phyloP scores from a whole-genome alignment of 192 early-diverging fungal species.

The Chytriomyces confervae region DNA sequence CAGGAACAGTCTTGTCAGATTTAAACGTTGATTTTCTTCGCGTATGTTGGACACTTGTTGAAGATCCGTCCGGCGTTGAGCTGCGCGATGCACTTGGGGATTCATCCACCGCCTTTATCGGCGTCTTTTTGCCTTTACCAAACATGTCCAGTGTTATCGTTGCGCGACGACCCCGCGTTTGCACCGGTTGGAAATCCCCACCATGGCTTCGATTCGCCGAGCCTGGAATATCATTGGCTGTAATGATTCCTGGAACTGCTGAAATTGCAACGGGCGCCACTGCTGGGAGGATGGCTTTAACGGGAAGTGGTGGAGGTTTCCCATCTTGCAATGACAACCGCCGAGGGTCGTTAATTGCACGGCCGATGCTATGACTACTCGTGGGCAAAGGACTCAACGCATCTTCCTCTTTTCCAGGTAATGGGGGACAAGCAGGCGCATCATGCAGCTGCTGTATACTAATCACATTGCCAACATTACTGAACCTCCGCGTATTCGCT shows the following conservation, averaged over 20 bases:
- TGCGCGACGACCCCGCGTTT: neutral
- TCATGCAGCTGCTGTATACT: neutral
- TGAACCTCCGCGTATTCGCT: constrained; percentile 6
- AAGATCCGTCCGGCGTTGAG: neutral
- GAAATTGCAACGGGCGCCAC: neutral
- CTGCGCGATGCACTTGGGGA: constrained; percentile 18
- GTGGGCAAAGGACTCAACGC: neutral
- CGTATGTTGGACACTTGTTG: neutral
- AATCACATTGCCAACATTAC: constrained; percentile 19
- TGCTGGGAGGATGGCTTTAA: neutral
- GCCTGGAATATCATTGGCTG: too few relatives aligned
- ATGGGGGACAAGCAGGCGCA: neutral
- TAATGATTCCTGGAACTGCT: neutral
- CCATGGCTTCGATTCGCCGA: neutral
- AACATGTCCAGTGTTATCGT: constrained; percentile 14
- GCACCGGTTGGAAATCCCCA: neutral
- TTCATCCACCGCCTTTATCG: constrained; percentile 15
- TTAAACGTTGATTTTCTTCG: constrained; percentile 11
- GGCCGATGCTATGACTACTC: neutral
- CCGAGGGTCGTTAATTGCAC: neutral
- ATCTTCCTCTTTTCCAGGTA: neutral
- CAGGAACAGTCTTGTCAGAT: neutral
- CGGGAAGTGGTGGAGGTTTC: constrained; percentile 9
- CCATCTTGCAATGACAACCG: constrained; percentile 24
- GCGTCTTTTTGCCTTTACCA: neutral